These are phyloP conservation scores for Colletotrichum lindemuthianum DNA, from an alignment of 2,329 filamentous ascomycete species.

Conservation along the genomic window DNA sequence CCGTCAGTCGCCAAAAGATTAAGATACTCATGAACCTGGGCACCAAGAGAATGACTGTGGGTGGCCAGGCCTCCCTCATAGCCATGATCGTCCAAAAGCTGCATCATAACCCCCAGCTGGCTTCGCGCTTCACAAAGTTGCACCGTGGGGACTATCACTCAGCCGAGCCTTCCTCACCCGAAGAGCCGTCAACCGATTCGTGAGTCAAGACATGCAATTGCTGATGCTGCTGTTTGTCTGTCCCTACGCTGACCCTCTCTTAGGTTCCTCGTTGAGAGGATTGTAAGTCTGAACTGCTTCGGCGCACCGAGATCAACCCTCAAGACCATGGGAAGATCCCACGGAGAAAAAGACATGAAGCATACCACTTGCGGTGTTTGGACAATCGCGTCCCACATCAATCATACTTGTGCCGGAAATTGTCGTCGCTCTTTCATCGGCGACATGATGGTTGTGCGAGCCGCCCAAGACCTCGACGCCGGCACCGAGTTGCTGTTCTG, in stretches of 20 bases:
- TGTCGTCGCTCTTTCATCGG: slow-evolving; percentile 60
- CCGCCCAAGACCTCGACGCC: slow-evolving; percentile 51
- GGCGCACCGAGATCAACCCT: slow-evolving; percentile 40
- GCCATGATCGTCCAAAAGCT: slow-evolving; percentile 56
- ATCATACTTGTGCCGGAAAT: slow-evolving; percentile 63
- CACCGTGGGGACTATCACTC: slow-evolving; percentile 40
- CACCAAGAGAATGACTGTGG: slow-evolving; percentile 44
- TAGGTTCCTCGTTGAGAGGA: slow-evolving; percentile 58
- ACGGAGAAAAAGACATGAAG: neutral
- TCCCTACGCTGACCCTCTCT: neutral
- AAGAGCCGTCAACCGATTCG: slow-evolving; percentile 55
- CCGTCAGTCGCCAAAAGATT: slow-evolving; percentile 25
- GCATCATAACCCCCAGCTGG: slow-evolving; percentile 43
- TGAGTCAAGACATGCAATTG: slow-evolving; percentile 43
- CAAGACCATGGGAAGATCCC: neutral
- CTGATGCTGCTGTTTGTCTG: neutral
- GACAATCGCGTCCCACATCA: slow-evolving; percentile 58
- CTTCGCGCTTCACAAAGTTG: slow-evolving; percentile 10
- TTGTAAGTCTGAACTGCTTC: slow-evolving; percentile 56
- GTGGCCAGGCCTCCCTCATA: slow-evolving; percentile 54
- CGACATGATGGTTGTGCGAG: slow-evolving; percentile 63
- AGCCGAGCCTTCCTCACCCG: slow-evolving; percentile 45
- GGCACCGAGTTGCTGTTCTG: slow-evolving; percentile 56
- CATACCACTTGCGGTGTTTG: slow-evolving; percentile 55
- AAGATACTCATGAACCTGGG: slow-evolving; percentile 50